A percentile compares a stretch with the other conserved stretches of the same genome.
phyloP scores from a whole-genome alignment of 176 grass and related monocot species.

The Rhipidocladum racemiflorum region DNA sequence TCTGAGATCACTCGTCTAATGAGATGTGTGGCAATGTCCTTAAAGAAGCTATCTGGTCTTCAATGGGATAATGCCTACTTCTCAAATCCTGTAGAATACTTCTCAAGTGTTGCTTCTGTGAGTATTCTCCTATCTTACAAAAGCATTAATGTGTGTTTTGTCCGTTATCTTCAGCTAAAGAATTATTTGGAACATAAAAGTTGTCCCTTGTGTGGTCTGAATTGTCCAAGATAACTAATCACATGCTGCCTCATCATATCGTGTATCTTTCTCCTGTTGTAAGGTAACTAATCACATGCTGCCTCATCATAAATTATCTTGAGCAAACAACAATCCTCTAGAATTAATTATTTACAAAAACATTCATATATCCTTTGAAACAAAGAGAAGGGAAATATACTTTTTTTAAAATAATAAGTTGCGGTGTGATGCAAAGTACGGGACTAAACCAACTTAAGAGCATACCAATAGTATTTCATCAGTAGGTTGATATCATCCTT shows the following conservation, averaged over 20 bases:
- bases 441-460: neutral
- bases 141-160: neutral
- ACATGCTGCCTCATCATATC: neutral
- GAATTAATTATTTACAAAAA: neutral
- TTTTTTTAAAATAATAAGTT: neutral
- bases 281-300: neutral
- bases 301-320: neutral
- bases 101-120: slow-evolving; percentile 3
- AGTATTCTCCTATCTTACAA: neutral
- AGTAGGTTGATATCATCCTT: neutral
- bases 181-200: neutral
- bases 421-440: too few species aligned
- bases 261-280: neutral
- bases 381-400: neutral
- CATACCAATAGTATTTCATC: neutral
- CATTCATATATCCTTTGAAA: neutral
- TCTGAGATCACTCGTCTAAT: slow-evolving; percentile 24
- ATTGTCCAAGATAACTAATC: neutral
- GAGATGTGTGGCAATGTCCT: neutral
- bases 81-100: neutral
- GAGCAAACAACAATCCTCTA: neutral
- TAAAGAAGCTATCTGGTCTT: neutral
- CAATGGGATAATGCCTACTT: neutral
- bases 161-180: neutral
- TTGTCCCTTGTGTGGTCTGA: neutral